Conservation (phyloP, 257 asterid genomes). For the Schizonepeta tenuifolia region DNA sequence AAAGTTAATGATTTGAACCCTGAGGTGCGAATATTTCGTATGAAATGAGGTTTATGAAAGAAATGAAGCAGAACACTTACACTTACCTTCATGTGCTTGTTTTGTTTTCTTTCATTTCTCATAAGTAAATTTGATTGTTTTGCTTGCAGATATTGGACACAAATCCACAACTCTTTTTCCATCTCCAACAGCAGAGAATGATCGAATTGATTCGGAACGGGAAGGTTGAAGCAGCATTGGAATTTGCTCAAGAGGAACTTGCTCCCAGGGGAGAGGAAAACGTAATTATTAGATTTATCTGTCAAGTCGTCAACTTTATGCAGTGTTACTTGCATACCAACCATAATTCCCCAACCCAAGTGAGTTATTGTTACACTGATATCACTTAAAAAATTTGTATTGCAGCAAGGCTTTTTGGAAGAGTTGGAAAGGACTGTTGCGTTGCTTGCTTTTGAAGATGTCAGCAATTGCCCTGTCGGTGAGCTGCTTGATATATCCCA, state of each 20-base stretch:
- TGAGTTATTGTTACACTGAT: too few relatives aligned
- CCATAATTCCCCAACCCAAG: neutral
- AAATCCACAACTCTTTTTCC: conserved; percentile 82
- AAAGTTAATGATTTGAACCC: conserved; percentile 92
- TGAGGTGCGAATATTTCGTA: conserved; percentile 52
- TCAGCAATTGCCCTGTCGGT: conserved; percentile 66
- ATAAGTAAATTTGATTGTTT: conserved; percentile 18
- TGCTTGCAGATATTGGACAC: conserved; percentile 78
- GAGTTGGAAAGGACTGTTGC: conserved; percentile 89
- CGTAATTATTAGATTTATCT: conserved; percentile 44
- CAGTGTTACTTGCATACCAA: neutral
- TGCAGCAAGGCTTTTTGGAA: conserved; percentile 70
- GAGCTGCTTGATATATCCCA: conserved; percentile 78
- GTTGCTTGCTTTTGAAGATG: conserved; percentile 81
- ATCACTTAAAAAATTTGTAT: too few relatives aligned
- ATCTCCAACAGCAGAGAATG: conserved; percentile 88
- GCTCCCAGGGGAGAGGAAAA: conserved; percentile 95
- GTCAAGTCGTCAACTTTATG: conserved; percentile 12
- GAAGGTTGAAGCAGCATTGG: conserved; percentile 79
- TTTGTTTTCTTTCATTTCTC: neutral
- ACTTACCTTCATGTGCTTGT: neutral
- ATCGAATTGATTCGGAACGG: conserved; percentile 80
- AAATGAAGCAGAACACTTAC: neutral
- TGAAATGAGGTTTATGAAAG: conserved; percentile 6
- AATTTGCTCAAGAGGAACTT: conserved; percentile 92